Base-by-base conservation (phyloP, 345 rosid genomes). In the Eucalyptus grandis region DNA sequence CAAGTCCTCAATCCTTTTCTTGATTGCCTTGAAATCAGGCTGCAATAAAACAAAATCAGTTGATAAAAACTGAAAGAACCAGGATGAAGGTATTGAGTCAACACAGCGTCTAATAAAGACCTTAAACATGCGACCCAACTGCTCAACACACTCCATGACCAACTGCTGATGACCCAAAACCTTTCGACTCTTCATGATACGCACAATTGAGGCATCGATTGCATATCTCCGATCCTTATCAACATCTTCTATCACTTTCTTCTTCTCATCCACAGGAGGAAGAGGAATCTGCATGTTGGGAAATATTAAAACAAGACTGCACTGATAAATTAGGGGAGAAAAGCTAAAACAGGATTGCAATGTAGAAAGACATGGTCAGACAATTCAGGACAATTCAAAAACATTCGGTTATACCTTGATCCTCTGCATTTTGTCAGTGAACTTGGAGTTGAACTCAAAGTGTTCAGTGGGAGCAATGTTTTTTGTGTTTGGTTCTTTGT, bases 161-260 rank as follows among this genome's bases (percentile, higher is more conserved):
- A 98, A 89, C 44, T 95, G 99, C 88, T 96, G 99, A 91, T 96
- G 97, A 67, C 96, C 95, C 94, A 96, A 90, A 43, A 95, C 94
- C 85, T 97, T 98, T 90, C 98, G 90, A 72, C 97, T 94, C 95
- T 98, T 98, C 99, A 98, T 98, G 89, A 98, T 98, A 67, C 99
- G 96, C 27, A 98, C 99, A 86, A 98, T 93, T 34, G 99, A 99
- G 80, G 99, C 99, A 92, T 98, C 99, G 88, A 98, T 96, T 1
- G 99, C 98, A 87, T 96, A 96, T 51, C 97, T 93, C 80, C 99
- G 90, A 91, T 95, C 99, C 92, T 95, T 97, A 89, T 97, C 96
- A 7, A 97, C 98, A 89, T 96, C 99, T 92, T 98, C 99, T 24
- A 96, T 94, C 14, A 98, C 96, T 90, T 96, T 97, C 95, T 94